Base-by-base conservation (phyloP, 371 early-diverging fungal genomes). In the Mucor indicus region DNA sequence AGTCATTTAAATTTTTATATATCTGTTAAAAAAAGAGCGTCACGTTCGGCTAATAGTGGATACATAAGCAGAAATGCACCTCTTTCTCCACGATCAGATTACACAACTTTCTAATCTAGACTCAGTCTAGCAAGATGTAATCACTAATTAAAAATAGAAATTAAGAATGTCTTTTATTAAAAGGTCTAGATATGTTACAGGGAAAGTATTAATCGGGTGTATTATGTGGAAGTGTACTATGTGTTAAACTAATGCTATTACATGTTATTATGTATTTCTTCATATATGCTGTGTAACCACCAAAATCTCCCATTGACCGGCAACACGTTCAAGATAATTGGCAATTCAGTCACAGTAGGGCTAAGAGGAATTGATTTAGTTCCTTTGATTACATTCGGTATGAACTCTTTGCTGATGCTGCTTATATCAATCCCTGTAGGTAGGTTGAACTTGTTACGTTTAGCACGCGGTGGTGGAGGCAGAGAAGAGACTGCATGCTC, bases 381-480 rank as follows among this genome's bases (percentile, higher is more conserved):
- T 9, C 36, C 33, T 42, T 60, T 58, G 3, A 50, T 22, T 29
- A 58, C 37, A 20, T 38, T 54, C 23, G 50, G 56, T 16, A 56
- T 16, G 17, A 56, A 8, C 15, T 43, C 44, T 21, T 56, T 56
- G 15, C 10, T 36, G 25, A 50, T n/a, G 25, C 36, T 9, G 24
- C 39, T 25, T 29, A 43, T 43, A 29, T 58, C 47, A 1, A 49
- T 38, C n/a, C 44, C 33, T 23, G 38, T 19, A 19, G 52, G 51
- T 16, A 54, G 48, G 8, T 43, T 41, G 30, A 55, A 43, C 15
- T 53, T 58, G 8, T 51, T 48, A 24, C 58, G 53, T 24, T 61
- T 64, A 7, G 54, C 48, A 11, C 71, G 61, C 11, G 62, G 62
- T 20, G 62, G 62, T 5, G 62, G 62, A 12, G 57, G 57, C 11